Evolutionary conservation across 208 protist species (phyloP), one percentile per base, ranked within the genome.

Genomic region (Herpetomonas muscarum): DNA sequence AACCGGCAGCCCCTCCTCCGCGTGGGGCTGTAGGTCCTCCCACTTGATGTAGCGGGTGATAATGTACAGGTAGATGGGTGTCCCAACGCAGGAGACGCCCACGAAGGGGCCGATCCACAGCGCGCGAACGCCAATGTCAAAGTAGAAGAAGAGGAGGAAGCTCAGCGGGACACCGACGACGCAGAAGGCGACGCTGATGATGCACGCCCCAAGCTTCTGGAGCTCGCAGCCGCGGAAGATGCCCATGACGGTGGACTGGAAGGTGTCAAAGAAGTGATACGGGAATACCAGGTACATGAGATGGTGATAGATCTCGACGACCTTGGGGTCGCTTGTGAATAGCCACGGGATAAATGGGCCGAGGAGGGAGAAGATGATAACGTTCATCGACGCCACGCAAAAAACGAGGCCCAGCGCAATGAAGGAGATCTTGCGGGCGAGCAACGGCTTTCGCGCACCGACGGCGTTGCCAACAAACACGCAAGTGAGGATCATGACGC

Each of bases 391-490:
- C 15, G 75, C 64, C 19, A 85, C 76, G 48, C 55, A 48, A 31
- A 83, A 42, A 24, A 90, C 74, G 6, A 89, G 50, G 10, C 24
- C 76, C 7, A 93, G 60, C 9, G 76, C 78, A 5, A 79, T 61
- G 41, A 91, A 84, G 28, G 79, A 73, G 19, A 87, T 81, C 21
- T 69, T 68, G n/a, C 74, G 74, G 12, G 66, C 87, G 25, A 87
- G 59, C 44, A 91, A 50, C n/a, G 82, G 83, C 47, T 76, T 75
- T 1, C 83, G 61, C 32, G 73, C 81, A 15, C 87, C 87, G 50
- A 93, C 71, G 21, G 80, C 80, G 45, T 89, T 93, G 2, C 87
- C 87, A 12, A 93, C 83, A 55, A 91, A 87, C 41, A 93, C 87
- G 44, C 61, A 82, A 1, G 72, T 67, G 26, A 90, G 30, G 52